Evolutionary conservation across 305 asterid genomes (phyloP).

Genomic region (Plantago lanceolata): DNA sequence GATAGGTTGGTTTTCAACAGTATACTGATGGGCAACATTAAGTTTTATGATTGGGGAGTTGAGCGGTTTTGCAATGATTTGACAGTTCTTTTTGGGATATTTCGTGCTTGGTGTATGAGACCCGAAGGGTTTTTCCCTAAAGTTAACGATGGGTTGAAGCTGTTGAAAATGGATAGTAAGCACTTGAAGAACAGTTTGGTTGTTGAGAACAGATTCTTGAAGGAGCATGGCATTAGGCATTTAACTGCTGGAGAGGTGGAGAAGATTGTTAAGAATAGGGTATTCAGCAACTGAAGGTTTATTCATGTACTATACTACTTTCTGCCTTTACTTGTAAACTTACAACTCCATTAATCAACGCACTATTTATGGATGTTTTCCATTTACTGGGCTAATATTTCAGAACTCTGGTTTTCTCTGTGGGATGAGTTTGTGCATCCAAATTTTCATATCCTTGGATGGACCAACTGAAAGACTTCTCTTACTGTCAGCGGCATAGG

Average conservation of each 20-base stretch:
- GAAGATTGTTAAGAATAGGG: slow-evolving; percentile 64
- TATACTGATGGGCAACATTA: slow-evolving; percentile 49
- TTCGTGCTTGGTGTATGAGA: slow-evolving; percentile 73
- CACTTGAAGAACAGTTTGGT: slow-evolving; percentile 44
- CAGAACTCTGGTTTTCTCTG: too few relatives aligned
- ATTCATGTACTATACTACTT: not conserved
- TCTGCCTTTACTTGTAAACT: too few relatives aligned
- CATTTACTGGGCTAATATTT: too few relatives aligned
- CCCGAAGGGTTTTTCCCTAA: slow-evolving; percentile 96
- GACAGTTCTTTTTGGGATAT: slow-evolving; percentile 55
- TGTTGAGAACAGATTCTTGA: slow-evolving; percentile 64
- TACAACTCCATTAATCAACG: too few relatives aligned
- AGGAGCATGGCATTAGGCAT: slow-evolving; percentile 68
- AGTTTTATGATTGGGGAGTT: slow-evolving; percentile 65
- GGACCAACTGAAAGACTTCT: too few relatives aligned
- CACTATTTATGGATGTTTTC: too few relatives aligned
- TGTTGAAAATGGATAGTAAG: slow-evolving; percentile 51
- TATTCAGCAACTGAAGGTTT: slow-evolving; percentile 37
- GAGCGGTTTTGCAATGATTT: slow-evolving; percentile 67
- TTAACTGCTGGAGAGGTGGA: slow-evolving; percentile 52
- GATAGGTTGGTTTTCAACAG: slow-evolving; percentile 54
- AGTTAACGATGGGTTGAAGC: slow-evolving; percentile 59
- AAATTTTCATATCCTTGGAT: too few relatives aligned
- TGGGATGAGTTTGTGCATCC: too few relatives aligned
- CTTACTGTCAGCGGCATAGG: too few relatives aligned